Conservation (phyloP, 768 basidiomycete species). For the Tremella yokohamensis region DNA sequence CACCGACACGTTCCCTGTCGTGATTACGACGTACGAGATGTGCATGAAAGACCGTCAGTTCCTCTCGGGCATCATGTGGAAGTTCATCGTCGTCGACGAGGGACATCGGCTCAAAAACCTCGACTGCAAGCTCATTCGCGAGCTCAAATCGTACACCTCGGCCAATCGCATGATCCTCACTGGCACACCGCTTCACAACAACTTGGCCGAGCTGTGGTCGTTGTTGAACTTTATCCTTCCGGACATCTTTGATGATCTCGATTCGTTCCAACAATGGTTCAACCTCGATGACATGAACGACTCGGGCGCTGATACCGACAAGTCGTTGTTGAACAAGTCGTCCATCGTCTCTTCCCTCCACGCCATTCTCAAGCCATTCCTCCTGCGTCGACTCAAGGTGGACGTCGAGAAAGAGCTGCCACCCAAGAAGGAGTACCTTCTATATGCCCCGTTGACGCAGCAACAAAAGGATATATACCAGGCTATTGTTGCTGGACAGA, state of each 20-base stretch:
- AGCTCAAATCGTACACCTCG: conserved; percentile 79
- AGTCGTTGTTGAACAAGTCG: conserved; percentile 46
- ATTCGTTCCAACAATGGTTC: conserved; percentile 82
- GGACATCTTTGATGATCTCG: conserved; percentile 83
- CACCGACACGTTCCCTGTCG: conserved; percentile 65
- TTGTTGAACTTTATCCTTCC: conserved; percentile 94
- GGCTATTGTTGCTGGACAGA: conserved; percentile 65
- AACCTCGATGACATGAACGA: conserved; percentile 45
- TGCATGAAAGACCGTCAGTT: conserved; percentile 75
- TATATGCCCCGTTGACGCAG: conserved; percentile 82
- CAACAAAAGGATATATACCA: conserved; percentile 83
- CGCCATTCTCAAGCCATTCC: conserved; percentile 89
- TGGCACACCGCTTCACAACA: conserved; percentile 95
- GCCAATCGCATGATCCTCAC: conserved; percentile 90
- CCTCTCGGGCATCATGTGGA: conserved; percentile 60
- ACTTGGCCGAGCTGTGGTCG: conserved; percentile 89
- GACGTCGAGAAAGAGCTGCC: conserved; percentile 89
- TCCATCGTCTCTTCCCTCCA: conserved; percentile 76
- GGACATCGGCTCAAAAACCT: conserved; percentile 91
- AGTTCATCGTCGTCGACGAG: conserved; percentile 76
- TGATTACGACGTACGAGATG: conserved; percentile 89
- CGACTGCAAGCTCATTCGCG: conserved; percentile 80
- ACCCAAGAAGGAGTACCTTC: conserved; percentile 79
- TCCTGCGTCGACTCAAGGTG: conserved; percentile 81
- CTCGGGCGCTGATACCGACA: conserved; percentile 9